Evolutionary conservation across 2,329 filamentous ascomycete species (phyloP).

Genomic region (Coniochaeta pulveracea): DNA sequence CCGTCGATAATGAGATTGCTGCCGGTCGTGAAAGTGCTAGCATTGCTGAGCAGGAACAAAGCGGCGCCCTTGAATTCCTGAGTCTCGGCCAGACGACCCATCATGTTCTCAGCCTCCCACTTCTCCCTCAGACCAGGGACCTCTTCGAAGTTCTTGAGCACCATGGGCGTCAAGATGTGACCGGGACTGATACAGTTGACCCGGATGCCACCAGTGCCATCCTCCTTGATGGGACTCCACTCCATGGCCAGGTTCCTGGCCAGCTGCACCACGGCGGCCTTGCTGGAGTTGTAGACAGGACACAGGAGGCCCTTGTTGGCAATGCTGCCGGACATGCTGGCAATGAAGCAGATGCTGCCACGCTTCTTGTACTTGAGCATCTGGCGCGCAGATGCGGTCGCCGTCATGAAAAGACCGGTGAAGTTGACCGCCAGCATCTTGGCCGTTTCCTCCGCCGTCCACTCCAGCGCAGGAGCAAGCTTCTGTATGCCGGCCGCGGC

Average conservation of each 20-base stretch:
- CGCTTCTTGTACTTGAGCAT: slow-evolving; percentile 38
- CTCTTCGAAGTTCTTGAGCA: slow-evolving; percentile 56
- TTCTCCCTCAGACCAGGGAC: slow-evolving; percentile 46
- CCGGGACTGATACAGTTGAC: slow-evolving; percentile 61
- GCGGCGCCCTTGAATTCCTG: slow-evolving; percentile 50
- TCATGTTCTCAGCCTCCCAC: slow-evolving; percentile 67
- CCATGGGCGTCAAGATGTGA: slow-evolving; percentile 62
- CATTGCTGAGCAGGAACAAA: slow-evolving; percentile 49
- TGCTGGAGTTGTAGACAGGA: slow-evolving; percentile 55
- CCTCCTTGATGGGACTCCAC: slow-evolving; percentile 36
- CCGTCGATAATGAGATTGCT: slow-evolving; percentile 43
- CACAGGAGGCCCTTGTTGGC: slow-evolving; percentile 51
- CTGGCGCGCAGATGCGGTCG: slow-evolving; percentile 57
- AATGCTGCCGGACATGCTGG: slow-evolving; percentile 42
- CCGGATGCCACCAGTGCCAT: slow-evolving; percentile 42
- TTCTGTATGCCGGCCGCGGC: slow-evolving; percentile 60
- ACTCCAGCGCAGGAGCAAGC: slow-evolving; percentile 56
- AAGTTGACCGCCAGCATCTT: slow-evolving; percentile 61
- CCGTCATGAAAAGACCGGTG: slow-evolving; percentile 59
- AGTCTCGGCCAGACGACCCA: slow-evolving; percentile 46
- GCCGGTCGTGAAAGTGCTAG: slow-evolving; percentile 54
- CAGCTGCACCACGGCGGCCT: slow-evolving; percentile 54
- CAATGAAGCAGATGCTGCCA: slow-evolving; percentile 46
- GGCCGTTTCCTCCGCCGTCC: slow-evolving; percentile 42
- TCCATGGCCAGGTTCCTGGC: slow-evolving; percentile 51